Percentiles rank a stretch among this genome's conserved stretches.
phyloP scores from a whole-genome alignment of 2,329 filamentous ascomycete species.

The Alternaria angustiovoidea region DNA sequence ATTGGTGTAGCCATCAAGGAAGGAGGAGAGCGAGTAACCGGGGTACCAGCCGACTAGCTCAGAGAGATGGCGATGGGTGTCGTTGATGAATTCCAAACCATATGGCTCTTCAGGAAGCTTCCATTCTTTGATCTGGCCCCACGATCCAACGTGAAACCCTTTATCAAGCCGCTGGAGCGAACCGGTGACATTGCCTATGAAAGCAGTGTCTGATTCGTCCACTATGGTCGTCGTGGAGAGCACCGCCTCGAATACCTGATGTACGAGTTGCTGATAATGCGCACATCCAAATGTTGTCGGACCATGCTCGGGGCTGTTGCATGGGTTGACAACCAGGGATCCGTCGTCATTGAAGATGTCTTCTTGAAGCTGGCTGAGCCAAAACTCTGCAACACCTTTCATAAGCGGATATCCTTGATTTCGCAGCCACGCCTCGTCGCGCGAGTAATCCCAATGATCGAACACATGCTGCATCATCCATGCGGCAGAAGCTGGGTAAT shows the following conservation, averaged over 20 bases:
- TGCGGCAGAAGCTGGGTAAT: constrained; percentile 59
- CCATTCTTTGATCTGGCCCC: constrained; percentile 61
- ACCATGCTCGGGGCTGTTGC: constrained; percentile 67
- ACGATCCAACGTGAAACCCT: constrained; percentile 58
- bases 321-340: constrained; percentile 65
- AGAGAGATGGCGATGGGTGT: constrained; percentile 63
- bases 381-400: constrained; percentile 64
- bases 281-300: constrained; percentile 61
- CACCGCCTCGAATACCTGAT: constrained; percentile 48
- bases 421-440: constrained; percentile 57
- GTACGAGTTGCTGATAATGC: constrained; percentile 63
- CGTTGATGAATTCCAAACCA: constrained; percentile 53
- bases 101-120: constrained; percentile 52
- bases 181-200: constrained; percentile 50
- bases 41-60: constrained; percentile 66
- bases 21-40: constrained; percentile 59
- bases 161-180: constrained; percentile 60
- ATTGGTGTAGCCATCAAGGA: constrained; percentile 54
- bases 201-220: constrained; percentile 40
- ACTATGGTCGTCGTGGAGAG: constrained; percentile 29
- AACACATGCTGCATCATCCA: constrained; percentile 70
- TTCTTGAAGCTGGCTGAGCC: constrained; percentile 62
- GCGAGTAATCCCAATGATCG: constrained; percentile 65
- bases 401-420: constrained; percentile 61
- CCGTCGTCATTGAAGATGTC: constrained; percentile 61